These are phyloP conservation scores for Antrodiella citrinella DNA, from an alignment of 768 basidiomycete species.

Conservation along the genomic window DNA sequence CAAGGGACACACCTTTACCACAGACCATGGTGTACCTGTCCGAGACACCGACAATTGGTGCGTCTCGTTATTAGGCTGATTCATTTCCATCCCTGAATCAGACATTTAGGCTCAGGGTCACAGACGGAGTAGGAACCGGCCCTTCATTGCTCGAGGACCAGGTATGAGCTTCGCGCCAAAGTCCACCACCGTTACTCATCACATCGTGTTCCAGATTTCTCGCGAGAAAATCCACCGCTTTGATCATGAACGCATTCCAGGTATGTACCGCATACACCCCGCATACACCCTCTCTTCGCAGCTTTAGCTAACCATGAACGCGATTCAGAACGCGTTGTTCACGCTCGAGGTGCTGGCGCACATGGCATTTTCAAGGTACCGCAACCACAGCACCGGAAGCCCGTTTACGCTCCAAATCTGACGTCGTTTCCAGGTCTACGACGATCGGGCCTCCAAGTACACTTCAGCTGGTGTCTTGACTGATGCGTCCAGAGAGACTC, in stretches of 20 bases:
- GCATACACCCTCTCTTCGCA: slow-evolving; percentile 17
- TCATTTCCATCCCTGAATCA: background rate
- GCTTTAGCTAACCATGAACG: too few relatives aligned
- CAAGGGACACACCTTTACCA: slow-evolving; percentile 35
- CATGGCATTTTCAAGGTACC: slow-evolving; percentile 71
- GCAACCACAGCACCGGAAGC: too few relatives aligned
- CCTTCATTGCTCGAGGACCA: slow-evolving; percentile 77
- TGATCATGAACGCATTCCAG: slow-evolving; percentile 88
- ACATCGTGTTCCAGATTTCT: slow-evolving; percentile 26
- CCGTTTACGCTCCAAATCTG: too few relatives aligned
- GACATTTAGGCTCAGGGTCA: slow-evolving; percentile 43
- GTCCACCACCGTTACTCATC: background rate
- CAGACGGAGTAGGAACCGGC: slow-evolving; percentile 41
- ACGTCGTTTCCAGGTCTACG: slow-evolving; percentile 32
- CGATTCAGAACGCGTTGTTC: slow-evolving; percentile 61
- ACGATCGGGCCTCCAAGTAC: slow-evolving; percentile 61
- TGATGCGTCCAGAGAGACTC: slow-evolving; percentile 63
- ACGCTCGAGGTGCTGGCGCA: slow-evolving; percentile 62
- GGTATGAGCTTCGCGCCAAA: slow-evolving; percentile 12
- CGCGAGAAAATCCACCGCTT: slow-evolving; percentile 74
- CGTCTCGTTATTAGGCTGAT: slow-evolving; percentile 5
- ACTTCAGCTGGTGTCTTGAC: slow-evolving; percentile 66
- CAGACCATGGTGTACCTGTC: slow-evolving; percentile 52
- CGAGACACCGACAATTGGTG: slow-evolving; percentile 63
- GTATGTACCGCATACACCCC: too few relatives aligned